These are phyloP conservation scores for Nicotiana rustica DNA, from an alignment of 305 asterid genomes.

Conservation along the genomic window DNA sequence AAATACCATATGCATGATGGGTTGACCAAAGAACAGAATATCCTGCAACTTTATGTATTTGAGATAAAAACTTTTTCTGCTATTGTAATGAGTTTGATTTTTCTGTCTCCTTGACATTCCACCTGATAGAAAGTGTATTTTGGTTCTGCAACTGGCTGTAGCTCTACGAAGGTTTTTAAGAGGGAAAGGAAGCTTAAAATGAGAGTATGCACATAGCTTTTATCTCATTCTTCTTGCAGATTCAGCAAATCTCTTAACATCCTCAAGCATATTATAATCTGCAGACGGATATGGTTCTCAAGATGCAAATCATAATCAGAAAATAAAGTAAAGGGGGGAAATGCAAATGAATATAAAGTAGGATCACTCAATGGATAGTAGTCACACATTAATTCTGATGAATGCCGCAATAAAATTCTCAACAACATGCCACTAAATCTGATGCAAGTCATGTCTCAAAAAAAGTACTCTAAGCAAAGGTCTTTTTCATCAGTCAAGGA, in stretches of 20 bases:
- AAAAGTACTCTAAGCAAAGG: slow-evolving; percentile 13
- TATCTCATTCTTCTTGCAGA: slow-evolving; percentile 74
- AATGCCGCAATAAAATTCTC: background rate
- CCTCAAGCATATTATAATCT: slow-evolving; percentile 90
- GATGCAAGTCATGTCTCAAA: slow-evolving; percentile 15
- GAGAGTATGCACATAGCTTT: slow-evolving; percentile 50
- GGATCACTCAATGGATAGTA: background rate
- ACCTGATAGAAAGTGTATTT: slow-evolving; percentile 56
- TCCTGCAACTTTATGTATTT: slow-evolving; percentile 9
- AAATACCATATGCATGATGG: slow-evolving; percentile 2
- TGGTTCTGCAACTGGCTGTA: slow-evolving; percentile 65
- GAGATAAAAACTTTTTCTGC: slow-evolving; percentile 46
- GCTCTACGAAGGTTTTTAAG: slow-evolving; percentile 70
- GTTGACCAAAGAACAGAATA: slow-evolving; percentile 10
- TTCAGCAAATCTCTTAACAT: slow-evolving; percentile 86
- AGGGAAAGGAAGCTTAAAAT: slow-evolving; percentile 57
- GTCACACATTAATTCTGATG: background rate
- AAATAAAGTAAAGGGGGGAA: background rate
- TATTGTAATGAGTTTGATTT: slow-evolving; percentile 65
- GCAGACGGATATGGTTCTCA: slow-evolving; percentile 28
- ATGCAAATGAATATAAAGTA: slow-evolving; percentile 26
- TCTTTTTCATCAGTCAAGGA: background rate
- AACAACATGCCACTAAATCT: slow-evolving; percentile 21
- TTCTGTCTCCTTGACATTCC: slow-evolving; percentile 84
- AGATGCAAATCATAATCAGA: slow-evolving; percentile 23